These are phyloP conservation scores for Sporormia fimetaria DNA, from an alignment of 495 filamentous ascomycete species.

Conservation along the genomic window DNA sequence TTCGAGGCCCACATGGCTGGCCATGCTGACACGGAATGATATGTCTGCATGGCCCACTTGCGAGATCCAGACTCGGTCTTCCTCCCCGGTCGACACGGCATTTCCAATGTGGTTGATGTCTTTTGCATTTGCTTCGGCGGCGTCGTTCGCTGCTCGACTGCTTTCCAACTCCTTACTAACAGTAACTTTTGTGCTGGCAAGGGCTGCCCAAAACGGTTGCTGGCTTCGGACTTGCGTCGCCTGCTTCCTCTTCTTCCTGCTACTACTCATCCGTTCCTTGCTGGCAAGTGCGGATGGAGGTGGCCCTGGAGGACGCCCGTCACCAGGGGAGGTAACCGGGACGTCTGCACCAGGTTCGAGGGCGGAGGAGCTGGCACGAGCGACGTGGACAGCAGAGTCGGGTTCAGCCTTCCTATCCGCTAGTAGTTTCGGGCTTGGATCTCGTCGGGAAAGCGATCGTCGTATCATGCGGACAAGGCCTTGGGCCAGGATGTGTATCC, in stretches of 20 bases:
- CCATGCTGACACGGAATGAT: constrained; percentile 48
- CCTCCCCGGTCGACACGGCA: constrained; percentile 58
- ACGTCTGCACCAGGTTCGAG: constrained; percentile 35
- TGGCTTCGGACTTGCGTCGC: constrained; percentile 77
- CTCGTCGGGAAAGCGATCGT: constrained; percentile 24
- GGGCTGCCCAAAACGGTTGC: constrained; percentile 88
- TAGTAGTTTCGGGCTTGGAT: constrained; percentile 15
- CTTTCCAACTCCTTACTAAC: constrained; percentile 87
- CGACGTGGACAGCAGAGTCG: constrained; percentile 26
- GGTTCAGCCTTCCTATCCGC: constrained; percentile 30
- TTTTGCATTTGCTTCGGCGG: constrained; percentile 59
- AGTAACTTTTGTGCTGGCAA: constrained; percentile 88
- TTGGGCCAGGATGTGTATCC: constrained; percentile 29
- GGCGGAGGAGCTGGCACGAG: constrained; percentile 17
- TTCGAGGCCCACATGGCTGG: constrained; percentile 6
- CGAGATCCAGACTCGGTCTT: constrained; percentile 76
- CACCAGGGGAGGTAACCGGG: constrained; percentile 39
- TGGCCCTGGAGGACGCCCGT: constrained; percentile 41
- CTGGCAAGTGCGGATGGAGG: constrained; percentile 40
- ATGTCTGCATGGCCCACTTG: constrained; percentile 72
- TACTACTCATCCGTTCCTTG: constrained; percentile 46
- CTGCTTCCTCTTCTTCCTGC: constrained; percentile 79
- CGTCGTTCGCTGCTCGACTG: constrained; percentile 64
- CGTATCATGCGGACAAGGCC: constrained; percentile 28
- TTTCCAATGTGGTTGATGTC: constrained; percentile 72